phyloP scores from a whole-genome alignment of 805 yeast species.

The Candida krabiensis region DNA sequence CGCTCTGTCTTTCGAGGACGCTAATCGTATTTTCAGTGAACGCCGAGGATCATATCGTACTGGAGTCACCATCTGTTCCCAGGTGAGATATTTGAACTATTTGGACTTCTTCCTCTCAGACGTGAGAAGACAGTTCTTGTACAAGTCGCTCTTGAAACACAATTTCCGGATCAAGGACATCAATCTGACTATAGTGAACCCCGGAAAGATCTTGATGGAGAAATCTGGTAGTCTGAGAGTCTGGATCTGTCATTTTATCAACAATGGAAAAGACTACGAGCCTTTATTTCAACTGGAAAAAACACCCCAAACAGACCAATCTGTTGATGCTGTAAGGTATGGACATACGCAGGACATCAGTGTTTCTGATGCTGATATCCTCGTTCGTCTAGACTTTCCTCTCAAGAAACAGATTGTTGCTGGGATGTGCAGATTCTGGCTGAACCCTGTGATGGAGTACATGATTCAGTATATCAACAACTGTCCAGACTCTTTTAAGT shows the following conservation, averaged over 20 bases:
- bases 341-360: background rate
- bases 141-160: conserved; percentile 5
- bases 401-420: conserved; percentile 6
- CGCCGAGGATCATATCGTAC: conserved; percentile 54
- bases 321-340: background rate
- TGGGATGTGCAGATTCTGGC: conserved; percentile 16
- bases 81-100: conserved; percentile 64
- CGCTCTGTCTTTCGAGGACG: conserved; percentile 39
- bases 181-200: conserved; percentile 9
- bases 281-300: background rate
- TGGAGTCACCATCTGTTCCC: conserved; percentile 75
- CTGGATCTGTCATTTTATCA: conserved; percentile 1
- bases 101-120: conserved; percentile 26
- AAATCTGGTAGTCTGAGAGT: conserved; percentile 6
- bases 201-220: conserved; percentile 8
- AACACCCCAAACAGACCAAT: background rate
- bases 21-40: conserved; percentile 51
- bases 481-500: no score
- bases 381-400: conserved; percentile 11
- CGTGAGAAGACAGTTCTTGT: conserved; percentile 6
- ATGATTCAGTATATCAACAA: conserved; percentile 5
- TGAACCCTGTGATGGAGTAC: conserved; percentile 17
- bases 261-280: conserved; percentile 2
- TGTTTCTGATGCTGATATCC: conserved; percentile 7
- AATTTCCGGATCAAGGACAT: conserved; percentile 2